Evolutionary conservation across 2,329 filamentous ascomycete genomes (phyloP), one percentile per base, ranked within the genome.

Genomic region (Exophiala phaeomuriformis): DNA sequence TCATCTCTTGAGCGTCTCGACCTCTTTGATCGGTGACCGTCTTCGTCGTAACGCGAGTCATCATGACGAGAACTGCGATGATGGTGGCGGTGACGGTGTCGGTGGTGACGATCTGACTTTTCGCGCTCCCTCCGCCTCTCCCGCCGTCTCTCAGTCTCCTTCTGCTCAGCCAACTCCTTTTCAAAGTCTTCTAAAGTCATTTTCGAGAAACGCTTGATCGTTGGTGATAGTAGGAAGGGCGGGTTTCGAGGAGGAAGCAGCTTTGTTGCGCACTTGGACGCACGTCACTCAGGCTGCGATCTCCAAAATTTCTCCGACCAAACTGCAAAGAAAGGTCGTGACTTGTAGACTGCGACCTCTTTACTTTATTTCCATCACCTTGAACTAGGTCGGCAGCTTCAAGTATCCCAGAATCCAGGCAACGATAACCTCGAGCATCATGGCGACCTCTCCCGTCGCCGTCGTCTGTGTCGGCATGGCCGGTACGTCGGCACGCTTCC

Each of bases 401-500:
- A 44, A 7, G 12, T 7, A n/a, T 47, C 27, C 37, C 31, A 10
- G 12, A 51, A n/a, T 30, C 37, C 54, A 19, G 19, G 19, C 19
- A 19, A 12, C 32, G 19, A n/a, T 31, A 43, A 44, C 9, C 6
- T 8, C 32, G 29, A 50, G 57, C 61, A 70, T 35, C 51, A 78
- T 79, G 70, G 69, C 75, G 58, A 64, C 69, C 55, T 72, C 77
- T 58, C 87, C 89, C 39, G 84, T 88, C 43, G 82, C 88, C 57
- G 84, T 98, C 56, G 90, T 97, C 65, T 96, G 90, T 71, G 84
- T 98, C 46, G 93, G 93, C 76, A 97, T 97, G 91, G 93, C 93
- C 65, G 91, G 84, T 85, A 72, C 65, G 74, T 63, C 43, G 48
- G 12, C 3, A n/a, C 44, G 10, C 44, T 5, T 27, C 19, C 29